Base-by-base conservation (phyloP, 1,284 basidiomycete species). In the Ustilago vetiveriae region DNA sequence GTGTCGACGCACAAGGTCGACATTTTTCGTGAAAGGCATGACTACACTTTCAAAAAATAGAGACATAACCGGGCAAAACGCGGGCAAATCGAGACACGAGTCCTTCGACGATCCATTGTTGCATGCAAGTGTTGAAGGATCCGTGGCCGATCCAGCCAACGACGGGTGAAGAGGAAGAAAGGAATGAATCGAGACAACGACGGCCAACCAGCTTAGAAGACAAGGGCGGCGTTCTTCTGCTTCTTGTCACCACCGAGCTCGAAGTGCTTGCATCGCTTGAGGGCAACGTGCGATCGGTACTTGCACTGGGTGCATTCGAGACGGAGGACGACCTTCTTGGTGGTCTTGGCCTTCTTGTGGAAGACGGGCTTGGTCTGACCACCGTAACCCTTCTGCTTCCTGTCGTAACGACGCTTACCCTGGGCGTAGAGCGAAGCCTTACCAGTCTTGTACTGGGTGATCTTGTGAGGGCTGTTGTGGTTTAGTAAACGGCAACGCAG, bases 231-330 rank as follows among this genome's bases (percentile, higher is more conserved):
- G 85, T 93, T 92, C 88, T 95, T 93, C 82, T 93, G 94, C 91
- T 98, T 98, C 90, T 97, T 98, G 89, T 98, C 95, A 85, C 96
- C 95, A 86, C 95, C 94, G 63, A 97, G 91, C 87, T 97, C 94
- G 87, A 97, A 97, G 88, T 98, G 95, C 86, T 98, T 98, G 94
- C 94, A 97, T 81, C 96, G 94, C 88, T 98, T 98, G 83, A 98
- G 87, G 21, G 92, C 83, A 73, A 98, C 84, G 79, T 84, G 84
- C 55, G 74, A 76, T 35, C 78, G 97, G 87, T 95, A 94, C 85
- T 98, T 98, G 91, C 95, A 98, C 47, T 89, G 87, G 54, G 93
- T 96, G 88, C 95, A 98, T 85, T 98, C 95, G 82, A 98, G 86
- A 84, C 94, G 90, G 73, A 98, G 87, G 55, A 98, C 95, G 78